phyloP scores from a whole-genome alignment of 2,329 filamentous ascomycete species.

The Fusarium anguioides region DNA sequence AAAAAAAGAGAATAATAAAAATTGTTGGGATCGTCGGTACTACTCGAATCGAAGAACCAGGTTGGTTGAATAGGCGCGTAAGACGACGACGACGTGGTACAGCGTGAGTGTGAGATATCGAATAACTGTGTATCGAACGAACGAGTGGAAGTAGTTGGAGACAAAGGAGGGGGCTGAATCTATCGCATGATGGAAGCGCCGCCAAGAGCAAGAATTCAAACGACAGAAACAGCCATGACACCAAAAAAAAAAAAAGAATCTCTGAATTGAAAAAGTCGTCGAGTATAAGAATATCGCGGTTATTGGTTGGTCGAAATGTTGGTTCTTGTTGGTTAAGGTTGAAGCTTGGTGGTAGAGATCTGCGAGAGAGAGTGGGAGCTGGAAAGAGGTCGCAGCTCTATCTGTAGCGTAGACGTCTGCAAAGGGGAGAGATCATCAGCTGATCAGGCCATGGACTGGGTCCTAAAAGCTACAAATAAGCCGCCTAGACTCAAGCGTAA shows the following conservation, averaged over 20 bases:
- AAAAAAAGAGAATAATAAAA: not conserved
- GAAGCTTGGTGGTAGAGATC: slow-evolving; percentile 37
- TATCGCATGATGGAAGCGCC: slow-evolving; percentile 44
- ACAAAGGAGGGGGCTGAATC: slow-evolving; percentile 33
- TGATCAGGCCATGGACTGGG: slow-evolving; percentile 41
- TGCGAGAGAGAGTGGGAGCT: slow-evolving; percentile 37
- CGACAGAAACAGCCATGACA: slow-evolving; percentile 40
- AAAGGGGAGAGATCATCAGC: slow-evolving; percentile 48
- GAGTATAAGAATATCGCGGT: not conserved
- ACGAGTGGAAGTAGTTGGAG: slow-evolving; percentile 41
- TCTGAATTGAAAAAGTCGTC: not conserved
- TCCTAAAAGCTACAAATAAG: slow-evolving; percentile 33
- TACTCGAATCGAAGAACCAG: slow-evolving; percentile 6
- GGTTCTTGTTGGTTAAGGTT: not conserved
- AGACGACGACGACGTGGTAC: slow-evolving; percentile 25
- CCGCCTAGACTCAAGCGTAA: slow-evolving; percentile 32
- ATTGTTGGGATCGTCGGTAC: slow-evolving; percentile 10
- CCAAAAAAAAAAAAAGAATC: slow-evolving; percentile 11
- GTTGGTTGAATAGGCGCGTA: slow-evolving; percentile 25
- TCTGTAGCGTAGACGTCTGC: slow-evolving; percentile 37
- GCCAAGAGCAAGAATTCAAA: slow-evolving; percentile 40
- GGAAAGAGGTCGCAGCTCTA: slow-evolving; percentile 42
- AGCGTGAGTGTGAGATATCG: slow-evolving; percentile 25
- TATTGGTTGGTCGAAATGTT: slow-evolving; percentile 5
- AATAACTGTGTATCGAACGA: slow-evolving; percentile 12